phyloP scores from a whole-genome alignment of 2,329 filamentous ascomycete species.

The Calonectria henricotiae region DNA sequence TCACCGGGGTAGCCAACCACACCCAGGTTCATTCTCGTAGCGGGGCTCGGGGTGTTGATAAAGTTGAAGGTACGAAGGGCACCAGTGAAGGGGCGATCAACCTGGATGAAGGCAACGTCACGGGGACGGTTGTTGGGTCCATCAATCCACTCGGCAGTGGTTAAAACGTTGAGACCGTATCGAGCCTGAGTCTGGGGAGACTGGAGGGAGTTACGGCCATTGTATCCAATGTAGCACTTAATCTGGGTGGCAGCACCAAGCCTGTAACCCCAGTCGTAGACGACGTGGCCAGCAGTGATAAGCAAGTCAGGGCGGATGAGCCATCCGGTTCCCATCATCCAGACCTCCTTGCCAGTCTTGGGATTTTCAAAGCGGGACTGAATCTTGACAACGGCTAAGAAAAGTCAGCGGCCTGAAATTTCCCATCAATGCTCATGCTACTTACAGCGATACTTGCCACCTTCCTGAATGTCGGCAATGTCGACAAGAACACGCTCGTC shows the following conservation, averaged over 20 bases:
- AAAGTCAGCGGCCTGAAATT: background rate
- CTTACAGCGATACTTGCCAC: slow-evolving; percentile 43
- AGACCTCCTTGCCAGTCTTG: slow-evolving; percentile 11
- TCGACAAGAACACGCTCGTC: slow-evolving; percentile 36
- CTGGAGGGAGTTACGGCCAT: slow-evolving; percentile 42
- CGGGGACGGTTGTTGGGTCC: slow-evolving; percentile 34
- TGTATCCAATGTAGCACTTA: slow-evolving; percentile 58
- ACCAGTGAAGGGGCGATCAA: slow-evolving; percentile 49
- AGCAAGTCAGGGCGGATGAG: slow-evolving; percentile 45
- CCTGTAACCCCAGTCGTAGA: slow-evolving; percentile 46
- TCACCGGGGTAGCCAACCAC: slow-evolving; percentile 58
- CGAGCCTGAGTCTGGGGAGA: slow-evolving; percentile 35
- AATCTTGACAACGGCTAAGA: slow-evolving; percentile 44
- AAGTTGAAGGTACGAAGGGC: slow-evolving; percentile 48
- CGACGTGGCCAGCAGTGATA: slow-evolving; percentile 48
- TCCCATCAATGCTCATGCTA: background rate
- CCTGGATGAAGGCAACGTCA: slow-evolving; percentile 52
- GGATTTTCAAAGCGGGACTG: slow-evolving; percentile 37
- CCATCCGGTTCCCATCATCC: slow-evolving; percentile 50
- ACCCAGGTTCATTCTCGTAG: slow-evolving; percentile 42
- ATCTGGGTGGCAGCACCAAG: slow-evolving; percentile 48
- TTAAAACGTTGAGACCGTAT: slow-evolving; percentile 44
- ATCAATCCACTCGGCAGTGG: slow-evolving; percentile 48
- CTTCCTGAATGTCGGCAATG: slow-evolving; percentile 33
- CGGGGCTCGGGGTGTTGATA: slow-evolving; percentile 37